Evolutionary conservation across 2,329 filamentous ascomycete genomes (phyloP), one percentile per base, ranked within the genome.

Genomic region (Sarocladiaceae sp.): DNA sequence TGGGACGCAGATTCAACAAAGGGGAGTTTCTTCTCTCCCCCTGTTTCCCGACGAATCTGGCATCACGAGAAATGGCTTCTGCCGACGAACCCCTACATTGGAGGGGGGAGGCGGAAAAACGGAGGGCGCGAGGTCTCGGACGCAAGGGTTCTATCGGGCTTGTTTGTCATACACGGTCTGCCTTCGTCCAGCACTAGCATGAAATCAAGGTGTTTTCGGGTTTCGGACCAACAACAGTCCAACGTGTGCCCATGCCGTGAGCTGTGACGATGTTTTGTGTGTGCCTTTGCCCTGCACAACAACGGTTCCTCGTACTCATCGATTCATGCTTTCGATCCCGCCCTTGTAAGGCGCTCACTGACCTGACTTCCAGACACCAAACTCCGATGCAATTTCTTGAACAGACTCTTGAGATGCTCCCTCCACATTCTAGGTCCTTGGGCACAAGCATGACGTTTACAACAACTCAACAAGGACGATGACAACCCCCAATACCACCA

Each of bases 161-260:
- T 41, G 37, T 41, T 41, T 41, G 37, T 41, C n/a, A 41, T 41
- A 41, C 21, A 59, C 50, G 52, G 53, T 57, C 53, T 56, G 49
- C 55, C 54, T 56, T 56, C 55, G 47, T 60, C 62, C 26, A 43
- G 40, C 40, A 43, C 40, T 43, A 64, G 63, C 62, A 66, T 66
- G 62, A 66, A 64, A 62, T 58, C 57, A 65, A 64, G 57, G 63
- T 62, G 64, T 61, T 66, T 63, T 64, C 55, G 60, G 63, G 60
- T 58, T 64, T 60, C 59, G 58, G 62, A 61, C 61, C 60, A 62
- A 58, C 55, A 51, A 53, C 54, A 49, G 31, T 39, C 26, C 34
- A 39, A 4, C 20, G 34, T 9, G 9, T 24, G 23, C 34, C 34
- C 7, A 21, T 23, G 19, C 6, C 20, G 9, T 19, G 18, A 21